A percentile compares a stretch with the other conserved stretches of the same genome.
phyloP scores from a whole-genome alignment of 495 filamentous ascomycete genomes.

The Penicillium ucsense region DNA sequence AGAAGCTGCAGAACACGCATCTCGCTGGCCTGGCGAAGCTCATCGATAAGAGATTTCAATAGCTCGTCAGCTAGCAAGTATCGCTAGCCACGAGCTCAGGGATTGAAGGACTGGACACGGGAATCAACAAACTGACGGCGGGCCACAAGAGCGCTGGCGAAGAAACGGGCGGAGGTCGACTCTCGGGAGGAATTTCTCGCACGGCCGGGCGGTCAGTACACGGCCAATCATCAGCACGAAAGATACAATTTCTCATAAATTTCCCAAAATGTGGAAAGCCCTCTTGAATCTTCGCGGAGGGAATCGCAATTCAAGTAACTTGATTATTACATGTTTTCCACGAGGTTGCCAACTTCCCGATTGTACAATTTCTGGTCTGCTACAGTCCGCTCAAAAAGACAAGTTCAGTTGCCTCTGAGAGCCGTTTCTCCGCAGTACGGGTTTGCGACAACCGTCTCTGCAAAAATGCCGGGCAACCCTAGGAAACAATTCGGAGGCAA shows the following conservation, averaged over 20 bases:
- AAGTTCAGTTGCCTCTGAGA: slow-evolving; percentile 1
- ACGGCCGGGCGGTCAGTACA: slow-evolving; percentile 17
- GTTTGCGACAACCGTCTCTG: slow-evolving; percentile 13
- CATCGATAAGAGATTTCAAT: slow-evolving; percentile 32
- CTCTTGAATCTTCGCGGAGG: background rate
- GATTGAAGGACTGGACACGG: slow-evolving; percentile 5
- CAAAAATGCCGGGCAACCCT: slow-evolving; percentile 22
- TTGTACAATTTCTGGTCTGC: slow-evolving; percentile 3
- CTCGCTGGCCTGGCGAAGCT: slow-evolving; percentile 47
- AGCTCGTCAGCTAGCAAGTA: slow-evolving; percentile 19
- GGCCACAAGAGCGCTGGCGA: slow-evolving; percentile 7
- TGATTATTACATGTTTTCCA: slow-evolving; percentile 12
- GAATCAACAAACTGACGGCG: slow-evolving; percentile 5
- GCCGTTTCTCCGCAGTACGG: slow-evolving; percentile 4
- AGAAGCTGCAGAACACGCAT: slow-evolving; percentile 47
- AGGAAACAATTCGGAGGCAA: slow-evolving; percentile 24
- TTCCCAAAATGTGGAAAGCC: slow-evolving; percentile 13
- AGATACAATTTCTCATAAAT: slow-evolving; percentile 24
- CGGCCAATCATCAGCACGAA: slow-evolving; percentile 13
- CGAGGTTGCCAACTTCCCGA: slow-evolving; percentile 8
- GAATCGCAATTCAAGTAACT: too few species aligned
- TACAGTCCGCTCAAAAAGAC: background rate
- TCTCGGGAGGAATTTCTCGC: slow-evolving; percentile 24
- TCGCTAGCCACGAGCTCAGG: slow-evolving; percentile 15
- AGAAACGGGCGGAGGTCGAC: slow-evolving; percentile 21